Evolutionary conservation across 257 asterid genomes (phyloP).

Genomic region (Thymus quinquecostatus): DNA sequence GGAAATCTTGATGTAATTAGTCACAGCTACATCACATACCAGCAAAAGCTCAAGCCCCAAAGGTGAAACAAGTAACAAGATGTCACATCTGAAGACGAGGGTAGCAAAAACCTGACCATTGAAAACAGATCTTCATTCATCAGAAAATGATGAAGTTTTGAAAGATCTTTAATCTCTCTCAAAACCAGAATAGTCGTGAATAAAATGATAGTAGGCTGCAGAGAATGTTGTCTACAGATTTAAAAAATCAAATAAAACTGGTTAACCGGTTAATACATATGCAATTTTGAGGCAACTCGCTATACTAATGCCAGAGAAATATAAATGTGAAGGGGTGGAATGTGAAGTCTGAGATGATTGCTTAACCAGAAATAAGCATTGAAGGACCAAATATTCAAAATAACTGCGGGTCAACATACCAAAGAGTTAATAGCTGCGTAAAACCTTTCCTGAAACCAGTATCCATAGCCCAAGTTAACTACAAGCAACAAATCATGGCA

Average conservation of each 20-base stretch:
- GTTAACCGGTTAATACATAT: not conserved
- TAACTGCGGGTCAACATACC: conserved; percentile 54
- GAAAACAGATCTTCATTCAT: conserved; percentile 39
- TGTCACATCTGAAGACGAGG: conserved; percentile 86
- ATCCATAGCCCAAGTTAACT: conserved; percentile 97
- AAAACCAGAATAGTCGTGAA: not conserved
- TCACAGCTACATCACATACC: conserved; percentile 53
- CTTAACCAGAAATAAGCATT: conserved; percentile 19
- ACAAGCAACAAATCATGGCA: conserved; percentile 36
- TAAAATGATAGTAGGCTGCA: not conserved
- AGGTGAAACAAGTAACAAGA: conserved; percentile 77
- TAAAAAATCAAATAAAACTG: conserved; percentile 1
- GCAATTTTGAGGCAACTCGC: not conserved
- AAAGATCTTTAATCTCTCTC: not conserved
- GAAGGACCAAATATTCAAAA: conserved; percentile 52
- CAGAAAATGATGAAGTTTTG: conserved; percentile 20
- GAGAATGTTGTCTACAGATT: conserved; percentile 11
- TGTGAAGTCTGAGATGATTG: conserved; percentile 13
- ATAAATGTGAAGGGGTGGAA: not conserved
- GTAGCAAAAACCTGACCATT: conserved; percentile 80
- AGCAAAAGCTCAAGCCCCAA: conserved; percentile 80
- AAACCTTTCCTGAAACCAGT: conserved; percentile 71
- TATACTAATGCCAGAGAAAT: conserved; percentile 7
- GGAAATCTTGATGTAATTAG: conserved; percentile 17
- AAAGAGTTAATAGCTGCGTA: conserved; percentile 79